Evolutionary conservation across 108 stramenopile genomes (phyloP), one percentile per base, ranked within the genome.

Genomic region (Fragilaria crotonensis): DNA sequence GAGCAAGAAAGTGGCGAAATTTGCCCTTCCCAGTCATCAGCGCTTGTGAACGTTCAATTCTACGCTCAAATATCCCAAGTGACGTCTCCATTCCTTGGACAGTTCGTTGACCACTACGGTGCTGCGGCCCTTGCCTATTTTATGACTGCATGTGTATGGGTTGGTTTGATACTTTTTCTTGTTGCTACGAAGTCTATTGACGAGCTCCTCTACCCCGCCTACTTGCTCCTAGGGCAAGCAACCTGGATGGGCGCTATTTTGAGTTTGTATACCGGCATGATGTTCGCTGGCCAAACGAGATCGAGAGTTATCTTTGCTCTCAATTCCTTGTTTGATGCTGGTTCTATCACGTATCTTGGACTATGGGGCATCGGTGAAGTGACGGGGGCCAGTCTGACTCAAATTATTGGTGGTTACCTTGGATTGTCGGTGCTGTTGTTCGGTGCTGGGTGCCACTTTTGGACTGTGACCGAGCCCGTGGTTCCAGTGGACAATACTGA

Each of bases 301-400:
- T 26, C 48, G 28, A 49, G 75, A 25, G 69, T 74, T 11, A 79
- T 79, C 47, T 67, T 64, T 0, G 21, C 52, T 11, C 59, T 79
- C 18, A 79, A 75, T 64, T 58, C 62, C 5, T 51, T 79, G 20
- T 68, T 72, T 33, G 78, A 79, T 60, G 67, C 74, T 0, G 74
- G 78, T 20, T 53, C 48, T 18, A 25, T 79, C 17, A 65, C 68
- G 20, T 79, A 79, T 33, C 32, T 72, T 30, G 51, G 59, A 21
- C 32, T 79, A n/a, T 71, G 72, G 69, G 41, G 7, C n/a, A 47
- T 72, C 1, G 44, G 28, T 5, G 28, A 70, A 28, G 48, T 44
- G 19, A 63, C 55, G 25, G 4, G 25, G 25, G 5, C 41, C 11
- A 31, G 28, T 1, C 20, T 64, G 0, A 52, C 28, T 1, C 46